Evolutionary conservation across 495 filamentous ascomycete genomes (phyloP), one percentile per base, ranked within the genome.

Genomic region (Hyphodiscus hymeniophilus): DNA sequence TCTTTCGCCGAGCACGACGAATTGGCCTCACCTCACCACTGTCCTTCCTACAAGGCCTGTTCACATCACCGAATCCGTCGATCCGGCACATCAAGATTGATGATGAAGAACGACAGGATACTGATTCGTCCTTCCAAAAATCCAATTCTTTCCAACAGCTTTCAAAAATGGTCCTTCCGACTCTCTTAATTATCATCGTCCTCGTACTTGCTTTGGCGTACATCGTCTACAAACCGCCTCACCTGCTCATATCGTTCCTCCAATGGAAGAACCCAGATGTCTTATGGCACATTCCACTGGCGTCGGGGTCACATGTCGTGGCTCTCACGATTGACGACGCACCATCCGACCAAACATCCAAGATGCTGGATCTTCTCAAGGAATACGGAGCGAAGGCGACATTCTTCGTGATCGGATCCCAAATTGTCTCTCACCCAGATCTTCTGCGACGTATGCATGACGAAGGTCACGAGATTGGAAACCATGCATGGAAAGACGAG

Each of bases 401-500:
- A 0, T 89, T 89, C 59, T 91, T 89, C 62, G 64, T 87, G 8
- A 87, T 94, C 50, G 89, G 88, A 11, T 68, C 69, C 7, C 87
- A 95, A 62, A 78, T 89, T 0, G 32, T 38, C 1, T 18, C 22
- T 18, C 33, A 46, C 16, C 50, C 39, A 20, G 47, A 30, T 0
- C 12, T 60, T 7, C 13, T 60, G n/a, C 26, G 54, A 23, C 18
- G 54, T 7, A 60, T 60, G 18, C 50, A 45, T 8, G 42, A 48
- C 17, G 53, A 60, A 45, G 57, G 57, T 28, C 57, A 60, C 32
- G 57, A 60, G 38, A 45, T 56, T 1, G 88, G 75, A 35, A 94
- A 94, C 63, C 88, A 95, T 62, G 88, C 82, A 3, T 89, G 89
- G 85, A 70, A 74, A 59, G 87, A 95, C 65, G 85, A 91, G 65